Conservation (phyloP, 2,329 filamentous ascomycete species). For the Diaporthe sp. region DNA sequence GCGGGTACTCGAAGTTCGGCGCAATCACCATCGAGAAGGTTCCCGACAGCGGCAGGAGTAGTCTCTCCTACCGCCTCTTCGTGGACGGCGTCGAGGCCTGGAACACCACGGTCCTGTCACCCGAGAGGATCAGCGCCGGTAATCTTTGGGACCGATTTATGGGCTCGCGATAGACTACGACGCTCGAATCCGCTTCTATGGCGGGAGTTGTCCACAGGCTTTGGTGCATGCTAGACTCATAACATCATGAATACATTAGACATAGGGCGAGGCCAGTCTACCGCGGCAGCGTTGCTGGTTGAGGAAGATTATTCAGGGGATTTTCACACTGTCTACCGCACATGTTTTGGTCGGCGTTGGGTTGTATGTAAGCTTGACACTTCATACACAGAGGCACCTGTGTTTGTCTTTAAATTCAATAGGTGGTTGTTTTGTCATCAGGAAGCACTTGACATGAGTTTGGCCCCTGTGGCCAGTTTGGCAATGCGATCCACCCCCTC, state of each 20-base stretch:
- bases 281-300: neutral
- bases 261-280: too few species aligned
- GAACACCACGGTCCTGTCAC: constrained; percentile 71
- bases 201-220: neutral
- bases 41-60: constrained; percentile 75
- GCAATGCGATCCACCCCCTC: neutral
- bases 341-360: neutral
- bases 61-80: constrained; percentile 85
- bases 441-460: neutral
- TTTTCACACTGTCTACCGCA: neutral
- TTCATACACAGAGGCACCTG: neutral
- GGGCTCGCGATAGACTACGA: constrained; percentile 28
- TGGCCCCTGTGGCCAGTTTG: neutral
- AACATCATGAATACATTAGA: neutral
- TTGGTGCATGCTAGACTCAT: neutral
- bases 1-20: constrained; percentile 91
- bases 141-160: constrained; percentile 62
- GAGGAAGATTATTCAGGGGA: neutral
- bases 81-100: constrained; percentile 86
- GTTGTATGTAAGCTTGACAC: neutral
- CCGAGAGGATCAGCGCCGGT: constrained; percentile 53
- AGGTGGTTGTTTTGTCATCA: neutral
- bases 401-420: neutral
- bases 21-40: constrained; percentile 82
- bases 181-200: neutral